Conservation (phyloP, 139 green algal genomes). For the Coelastrella sp. region DNA sequence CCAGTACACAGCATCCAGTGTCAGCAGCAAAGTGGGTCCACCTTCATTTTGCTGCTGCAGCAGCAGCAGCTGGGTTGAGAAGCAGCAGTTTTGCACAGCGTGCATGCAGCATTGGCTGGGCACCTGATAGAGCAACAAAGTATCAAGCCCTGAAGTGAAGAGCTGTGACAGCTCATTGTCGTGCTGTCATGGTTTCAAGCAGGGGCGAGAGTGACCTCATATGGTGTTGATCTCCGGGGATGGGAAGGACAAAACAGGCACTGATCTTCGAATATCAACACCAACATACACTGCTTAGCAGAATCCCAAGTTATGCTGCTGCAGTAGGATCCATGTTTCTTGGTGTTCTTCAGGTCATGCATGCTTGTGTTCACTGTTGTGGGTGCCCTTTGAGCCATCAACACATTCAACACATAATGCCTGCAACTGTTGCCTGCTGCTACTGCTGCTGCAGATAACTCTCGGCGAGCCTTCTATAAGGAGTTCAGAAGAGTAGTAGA, state of each 20-base stretch:
- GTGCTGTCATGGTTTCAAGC: conserved; percentile 34
- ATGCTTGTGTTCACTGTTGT: no score
- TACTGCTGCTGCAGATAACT: conserved; percentile 73
- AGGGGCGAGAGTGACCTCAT: not conserved
- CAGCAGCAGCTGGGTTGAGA: no score
- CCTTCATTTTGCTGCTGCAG: no score
- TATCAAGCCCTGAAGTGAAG: conserved; percentile 14
- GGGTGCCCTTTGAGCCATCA: no score
- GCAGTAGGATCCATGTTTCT: no score
- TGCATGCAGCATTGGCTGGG: not conserved
- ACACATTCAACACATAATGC: not conserved
- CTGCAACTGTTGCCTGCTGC: not conserved
- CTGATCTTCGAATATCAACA: conserved; percentile 42
- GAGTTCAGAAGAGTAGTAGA: conserved; percentile 97
- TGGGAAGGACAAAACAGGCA: conserved; percentile 31
- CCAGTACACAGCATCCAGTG: not conserved
- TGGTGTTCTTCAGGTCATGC: no score
- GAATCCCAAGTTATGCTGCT: not conserved
- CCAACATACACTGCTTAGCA: not conserved
- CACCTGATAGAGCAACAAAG: not conserved
- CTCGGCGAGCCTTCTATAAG: conserved; percentile 91
- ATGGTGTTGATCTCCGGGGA: conserved; percentile 37
- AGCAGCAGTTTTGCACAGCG: no score
- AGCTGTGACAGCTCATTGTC: conserved; percentile 3
- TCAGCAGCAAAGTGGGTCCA: not conserved